Conservation (phyloP, 2,329 filamentous ascomycete genomes). For the Alternaria ethzedia region DNA sequence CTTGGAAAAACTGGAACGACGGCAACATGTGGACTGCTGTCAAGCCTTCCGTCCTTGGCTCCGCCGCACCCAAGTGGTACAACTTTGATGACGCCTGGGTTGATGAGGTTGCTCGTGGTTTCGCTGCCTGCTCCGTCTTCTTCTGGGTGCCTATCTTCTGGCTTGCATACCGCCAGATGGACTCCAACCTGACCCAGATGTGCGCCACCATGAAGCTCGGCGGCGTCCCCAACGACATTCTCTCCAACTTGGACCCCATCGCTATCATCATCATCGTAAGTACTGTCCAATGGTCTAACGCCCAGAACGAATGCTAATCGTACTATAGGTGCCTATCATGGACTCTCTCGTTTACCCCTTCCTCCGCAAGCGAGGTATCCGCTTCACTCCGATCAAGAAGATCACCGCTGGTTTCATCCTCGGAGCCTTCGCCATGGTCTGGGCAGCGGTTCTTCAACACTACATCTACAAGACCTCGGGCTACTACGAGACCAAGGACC, state of each 20-base stretch:
- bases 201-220: constrained; percentile 70
- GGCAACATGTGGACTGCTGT: constrained; percentile 68
- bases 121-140: constrained; percentile 47
- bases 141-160: constrained; percentile 71
- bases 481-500: constrained; percentile 49
- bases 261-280: constrained; percentile 72
- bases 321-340: constrained; percentile 45
- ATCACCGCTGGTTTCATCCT: constrained; percentile 74
- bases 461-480: constrained; percentile 64
- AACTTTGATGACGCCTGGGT: constrained; percentile 82
- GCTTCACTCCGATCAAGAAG: constrained; percentile 77
- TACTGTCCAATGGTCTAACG: constrained; percentile 59
- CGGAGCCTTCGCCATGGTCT: constrained; percentile 66
- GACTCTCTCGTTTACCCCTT: constrained; percentile 72
- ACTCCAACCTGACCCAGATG: constrained; percentile 69
- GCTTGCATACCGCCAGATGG: constrained; percentile 72
- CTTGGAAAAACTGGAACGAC: constrained; percentile 62
- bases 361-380: constrained; percentile 67
- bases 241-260: constrained; percentile 78
- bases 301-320: constrained; percentile 63
- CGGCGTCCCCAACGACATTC: constrained; percentile 78
- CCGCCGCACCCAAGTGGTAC: constrained; percentile 71
- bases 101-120: constrained; percentile 75
- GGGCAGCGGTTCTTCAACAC: constrained; percentile 63
- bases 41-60: constrained; percentile 67